Percentiles rank a stretch among this genome's conserved stretches.
Conservation (phyloP, 352 stramenopile genomes). For the Phytophthora sp. region DNA sequence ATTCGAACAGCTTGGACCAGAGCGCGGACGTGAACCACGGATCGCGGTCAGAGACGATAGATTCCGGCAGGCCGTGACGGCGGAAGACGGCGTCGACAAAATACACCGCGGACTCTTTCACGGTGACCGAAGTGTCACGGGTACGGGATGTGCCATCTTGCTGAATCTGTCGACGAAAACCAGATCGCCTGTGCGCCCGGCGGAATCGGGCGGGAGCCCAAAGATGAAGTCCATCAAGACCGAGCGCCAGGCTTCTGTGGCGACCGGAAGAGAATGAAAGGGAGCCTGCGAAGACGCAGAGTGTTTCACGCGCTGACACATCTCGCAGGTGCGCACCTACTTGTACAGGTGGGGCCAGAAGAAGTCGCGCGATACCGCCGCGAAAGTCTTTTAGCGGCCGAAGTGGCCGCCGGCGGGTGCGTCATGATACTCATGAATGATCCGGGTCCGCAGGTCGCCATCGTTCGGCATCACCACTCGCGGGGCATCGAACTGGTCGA, state of each 20-base stretch:
- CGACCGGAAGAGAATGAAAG: not conserved
- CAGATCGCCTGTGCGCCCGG: too few species aligned
- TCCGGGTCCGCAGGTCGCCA: too few species aligned
- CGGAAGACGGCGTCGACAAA: not conserved
- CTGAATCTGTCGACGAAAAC: too few species aligned
- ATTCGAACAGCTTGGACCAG: not conserved
- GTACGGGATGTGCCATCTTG: not conserved
- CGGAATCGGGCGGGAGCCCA: not conserved
- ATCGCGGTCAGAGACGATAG: too few species aligned
- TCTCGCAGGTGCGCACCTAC: not conserved
- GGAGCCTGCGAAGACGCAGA: not conserved
- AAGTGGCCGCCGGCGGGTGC: too few species aligned
- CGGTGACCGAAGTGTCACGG: not conserved
- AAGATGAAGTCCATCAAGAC: not conserved
- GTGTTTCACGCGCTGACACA: not conserved
- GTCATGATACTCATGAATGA: too few species aligned
- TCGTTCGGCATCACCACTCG: too few species aligned
- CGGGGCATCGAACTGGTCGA: too few species aligned
- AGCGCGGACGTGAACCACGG: not conserved
- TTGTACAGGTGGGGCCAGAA: too few species aligned
- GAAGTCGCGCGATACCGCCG: too few species aligned
- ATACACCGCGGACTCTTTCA: not conserved
- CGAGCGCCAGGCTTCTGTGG: not conserved
- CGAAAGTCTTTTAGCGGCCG: too few species aligned
- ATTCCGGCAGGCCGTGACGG: not conserved